phyloP scores from a whole-genome alignment of 768 basidiomycete genomes.

The Phylloporus sp. region DNA sequence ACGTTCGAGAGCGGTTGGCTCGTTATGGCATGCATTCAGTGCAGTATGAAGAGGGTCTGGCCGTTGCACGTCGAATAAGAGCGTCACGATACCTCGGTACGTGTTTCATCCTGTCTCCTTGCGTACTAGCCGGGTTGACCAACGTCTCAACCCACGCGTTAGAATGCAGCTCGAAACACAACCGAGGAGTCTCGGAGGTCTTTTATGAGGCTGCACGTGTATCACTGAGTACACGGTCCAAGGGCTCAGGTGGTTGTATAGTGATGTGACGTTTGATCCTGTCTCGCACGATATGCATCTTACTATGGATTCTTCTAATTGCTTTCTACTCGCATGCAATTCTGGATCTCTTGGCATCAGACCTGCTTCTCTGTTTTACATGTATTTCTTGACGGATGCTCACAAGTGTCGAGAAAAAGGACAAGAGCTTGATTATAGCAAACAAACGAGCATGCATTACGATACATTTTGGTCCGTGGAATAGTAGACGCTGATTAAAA shows the following conservation, averaged over 20 bases:
- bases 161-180: slow-evolving; percentile 99
- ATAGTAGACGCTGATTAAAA: slow-evolving; percentile 32
- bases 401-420: not conserved
- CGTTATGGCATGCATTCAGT: slow-evolving; percentile 69
- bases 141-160: not conserved
- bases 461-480: slow-evolving; percentile 17
- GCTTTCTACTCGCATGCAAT: slow-evolving; percentile 2
- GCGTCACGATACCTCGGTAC: slow-evolving; percentile 89
- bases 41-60: slow-evolving; percentile 89
- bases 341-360: not conserved
- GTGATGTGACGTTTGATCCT: slow-evolving; percentile 46
- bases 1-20: slow-evolving; percentile 66
- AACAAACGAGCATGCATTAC: slow-evolving; percentile 22
- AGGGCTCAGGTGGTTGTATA: slow-evolving; percentile 55
- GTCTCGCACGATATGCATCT: slow-evolving; percentile 12
- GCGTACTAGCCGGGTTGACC: not conserved
- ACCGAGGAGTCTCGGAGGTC: slow-evolving; percentile 90
- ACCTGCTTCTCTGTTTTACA: not conserved
- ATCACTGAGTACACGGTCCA: slow-evolving; percentile 70
- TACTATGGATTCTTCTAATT: slow-evolving; percentile 24
- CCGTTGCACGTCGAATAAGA: slow-evolving; percentile 85
- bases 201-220: slow-evolving; percentile 90
- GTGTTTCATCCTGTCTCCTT: slow-evolving; percentile 22
- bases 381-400: slow-evolving; percentile 15
- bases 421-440: slow-evolving; percentile 26